Conservation (phyloP, 129 eudicot species). For the Pittosporum tobira region DNA sequence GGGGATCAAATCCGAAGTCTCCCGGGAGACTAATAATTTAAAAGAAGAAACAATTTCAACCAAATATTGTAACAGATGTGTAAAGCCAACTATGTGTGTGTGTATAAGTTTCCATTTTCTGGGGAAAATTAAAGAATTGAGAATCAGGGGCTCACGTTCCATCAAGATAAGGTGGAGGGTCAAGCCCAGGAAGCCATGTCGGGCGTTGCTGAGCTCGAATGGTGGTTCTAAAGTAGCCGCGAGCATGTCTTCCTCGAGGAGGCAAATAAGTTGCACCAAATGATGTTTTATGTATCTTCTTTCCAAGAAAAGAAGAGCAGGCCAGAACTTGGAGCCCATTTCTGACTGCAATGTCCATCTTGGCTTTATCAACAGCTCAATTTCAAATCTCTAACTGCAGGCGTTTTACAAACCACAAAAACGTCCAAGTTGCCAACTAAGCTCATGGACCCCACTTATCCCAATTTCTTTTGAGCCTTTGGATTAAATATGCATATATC, state of each 20-base stretch:
- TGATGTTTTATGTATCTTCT: constrained; percentile 19
- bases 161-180: constrained; percentile 87
- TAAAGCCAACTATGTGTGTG: background rate
- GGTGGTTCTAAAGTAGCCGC: constrained; percentile 16
- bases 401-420: constrained; percentile 14
- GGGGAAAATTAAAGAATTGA: background rate
- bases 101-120: background rate
- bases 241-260: constrained; percentile 15
- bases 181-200: constrained; percentile 96
- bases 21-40: constrained; percentile 55
- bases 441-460: constrained; percentile 52
- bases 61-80: background rate
- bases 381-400: constrained; percentile 5
- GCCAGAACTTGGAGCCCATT: constrained; percentile 45
- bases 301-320: constrained; percentile 30
- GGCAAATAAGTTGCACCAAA: constrained; percentile 25
- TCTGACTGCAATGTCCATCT: constrained; percentile 54
- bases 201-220: constrained; percentile 72
- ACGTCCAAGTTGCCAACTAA: constrained; percentile 17
- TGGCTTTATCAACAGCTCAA: constrained; percentile 17
- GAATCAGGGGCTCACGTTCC: constrained; percentile 61
- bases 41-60: background rate
- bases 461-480: constrained; percentile 30
- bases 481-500: background rate
- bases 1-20: constrained; percentile 93